Conservation (phyloP, 1,284 basidiomycete genomes). For the Pisolithus thermaeus region DNA sequence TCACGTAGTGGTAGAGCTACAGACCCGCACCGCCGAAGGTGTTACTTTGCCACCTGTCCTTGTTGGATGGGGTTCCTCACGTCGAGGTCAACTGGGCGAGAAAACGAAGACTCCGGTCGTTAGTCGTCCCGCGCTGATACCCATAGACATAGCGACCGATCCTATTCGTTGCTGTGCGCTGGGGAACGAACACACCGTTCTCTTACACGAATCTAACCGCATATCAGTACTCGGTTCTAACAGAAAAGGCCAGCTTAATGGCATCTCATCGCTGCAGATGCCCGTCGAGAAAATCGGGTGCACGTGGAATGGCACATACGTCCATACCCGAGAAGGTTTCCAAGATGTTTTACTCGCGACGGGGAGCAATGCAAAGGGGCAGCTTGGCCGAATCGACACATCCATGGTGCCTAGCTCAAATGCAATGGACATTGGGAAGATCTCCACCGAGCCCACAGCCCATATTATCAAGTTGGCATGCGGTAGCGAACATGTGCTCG, state of each 20-base stretch:
- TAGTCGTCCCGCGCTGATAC: constrained; percentile 17
- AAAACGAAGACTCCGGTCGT: constrained; percentile 13
- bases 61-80: constrained; percentile 76
- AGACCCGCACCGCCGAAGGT: not conserved
- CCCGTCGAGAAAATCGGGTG: constrained; percentile 44
- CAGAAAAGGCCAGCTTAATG: constrained; percentile 60
- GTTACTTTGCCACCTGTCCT: constrained; percentile 27
- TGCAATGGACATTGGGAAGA: constrained; percentile 25
- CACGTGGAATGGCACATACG: constrained; percentile 83
- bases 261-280: constrained; percentile 24
- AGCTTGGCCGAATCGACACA: constrained; percentile 47
- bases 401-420: constrained; percentile 1
- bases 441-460: constrained; percentile 25
- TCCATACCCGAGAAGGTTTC: constrained; percentile 29
- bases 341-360: constrained; percentile 38
- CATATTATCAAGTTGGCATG: constrained; percentile 37
- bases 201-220: constrained; percentile 45
- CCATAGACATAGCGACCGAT: constrained; percentile 21
- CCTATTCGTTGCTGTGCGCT: constrained; percentile 40
- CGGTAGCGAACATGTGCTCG: constrained; percentile 80
- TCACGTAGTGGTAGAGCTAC: constrained; percentile 54
- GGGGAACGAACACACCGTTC: constrained; percentile 69
- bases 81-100: constrained; percentile 74
- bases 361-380: constrained; percentile 66
- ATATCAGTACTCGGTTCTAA: constrained; percentile 60